Conservation (phyloP, 164 flowering plant genomes). For the Litsea cubeba region DNA sequence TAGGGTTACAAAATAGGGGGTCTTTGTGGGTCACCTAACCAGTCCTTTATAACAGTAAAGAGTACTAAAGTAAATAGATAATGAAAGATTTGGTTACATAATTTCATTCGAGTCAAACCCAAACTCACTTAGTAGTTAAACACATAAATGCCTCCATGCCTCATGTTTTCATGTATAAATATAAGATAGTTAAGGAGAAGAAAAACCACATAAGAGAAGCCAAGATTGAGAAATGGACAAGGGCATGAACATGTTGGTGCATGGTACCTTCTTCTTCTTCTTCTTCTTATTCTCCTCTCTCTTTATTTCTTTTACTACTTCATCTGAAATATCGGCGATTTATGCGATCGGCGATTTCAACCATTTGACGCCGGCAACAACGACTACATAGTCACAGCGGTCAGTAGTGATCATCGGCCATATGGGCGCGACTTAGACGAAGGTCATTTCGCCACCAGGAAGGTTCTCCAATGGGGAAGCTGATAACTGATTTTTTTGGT, state of each 20-base stretch:
- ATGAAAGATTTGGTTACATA: neutral
- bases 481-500: constrained; percentile 22
- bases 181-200: neutral
- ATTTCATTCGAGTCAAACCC: neutral
- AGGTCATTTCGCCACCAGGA: constrained; percentile 17
- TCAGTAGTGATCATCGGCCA: constrained; percentile 19
- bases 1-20: neutral
- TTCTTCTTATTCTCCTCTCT: neutral
- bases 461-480: constrained; percentile 27
- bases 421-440: constrained; percentile 27
- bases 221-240: neutral
- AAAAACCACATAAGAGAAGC: too few relatives aligned
- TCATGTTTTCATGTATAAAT: neutral
- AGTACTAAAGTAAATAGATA: neutral
- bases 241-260: neutral
- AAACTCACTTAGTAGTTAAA: neutral
- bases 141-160: neutral
- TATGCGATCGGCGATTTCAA: constrained; percentile 33
- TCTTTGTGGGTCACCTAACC: neutral
- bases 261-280: neutral
- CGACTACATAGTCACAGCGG: constrained; percentile 12
- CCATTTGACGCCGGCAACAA: constrained; percentile 34
- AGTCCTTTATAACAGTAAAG: neutral
- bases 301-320: neutral
- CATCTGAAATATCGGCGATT: constrained; percentile 12